Evolutionary conservation across 495 filamentous ascomycete genomes (phyloP).

Genomic region (Lindgomyces ingoldianus): DNA sequence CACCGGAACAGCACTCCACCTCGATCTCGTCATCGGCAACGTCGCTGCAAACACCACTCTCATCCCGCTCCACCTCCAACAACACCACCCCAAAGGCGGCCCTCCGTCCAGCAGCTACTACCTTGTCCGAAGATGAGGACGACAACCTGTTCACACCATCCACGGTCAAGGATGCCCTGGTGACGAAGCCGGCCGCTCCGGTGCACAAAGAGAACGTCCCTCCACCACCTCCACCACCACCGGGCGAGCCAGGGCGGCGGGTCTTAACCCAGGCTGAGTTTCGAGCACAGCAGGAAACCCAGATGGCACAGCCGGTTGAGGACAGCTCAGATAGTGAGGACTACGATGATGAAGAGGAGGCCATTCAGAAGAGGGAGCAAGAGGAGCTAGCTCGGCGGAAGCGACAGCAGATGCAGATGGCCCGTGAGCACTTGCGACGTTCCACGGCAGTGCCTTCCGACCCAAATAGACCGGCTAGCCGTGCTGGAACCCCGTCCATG

Average conservation of each 20-base stretch:
- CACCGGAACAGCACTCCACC: conserved; percentile 1
- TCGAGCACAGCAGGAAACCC: conserved; percentile 11
- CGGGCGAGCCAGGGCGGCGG: neutral
- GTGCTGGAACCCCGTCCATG: conserved; percentile 11
- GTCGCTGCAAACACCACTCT: conserved; percentile 29
- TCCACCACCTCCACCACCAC: neutral
- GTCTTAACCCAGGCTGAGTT: conserved; percentile 30
- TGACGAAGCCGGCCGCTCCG: conserved; percentile 2
- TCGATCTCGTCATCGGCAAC: conserved; percentile 14
- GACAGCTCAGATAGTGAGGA: conserved; percentile 46
- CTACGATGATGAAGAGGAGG: conserved; percentile 53
- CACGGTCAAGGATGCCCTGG: neutral
- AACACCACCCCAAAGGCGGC: conserved; percentile 22
- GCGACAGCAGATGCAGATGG: conserved; percentile 74
- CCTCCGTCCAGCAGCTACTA: neutral
- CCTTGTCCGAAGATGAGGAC: conserved; percentile 18
- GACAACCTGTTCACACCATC: conserved; percentile 24
- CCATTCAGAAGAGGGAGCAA: conserved; percentile 63
- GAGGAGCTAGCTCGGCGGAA: conserved; percentile 67
- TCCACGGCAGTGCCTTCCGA: conserved; percentile 26
- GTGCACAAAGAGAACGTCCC: conserved; percentile 6
- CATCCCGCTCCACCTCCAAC: conserved; percentile 31
- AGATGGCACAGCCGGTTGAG: conserved; percentile 8
- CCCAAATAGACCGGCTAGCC: conserved; percentile 14
- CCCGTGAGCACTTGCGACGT: conserved; percentile 87